A percentile compares a stretch with the other conserved stretches of the same genome.
Conservation (phyloP, 257 asterid genomes). For the Parsonsia alboflavescens region DNA sequence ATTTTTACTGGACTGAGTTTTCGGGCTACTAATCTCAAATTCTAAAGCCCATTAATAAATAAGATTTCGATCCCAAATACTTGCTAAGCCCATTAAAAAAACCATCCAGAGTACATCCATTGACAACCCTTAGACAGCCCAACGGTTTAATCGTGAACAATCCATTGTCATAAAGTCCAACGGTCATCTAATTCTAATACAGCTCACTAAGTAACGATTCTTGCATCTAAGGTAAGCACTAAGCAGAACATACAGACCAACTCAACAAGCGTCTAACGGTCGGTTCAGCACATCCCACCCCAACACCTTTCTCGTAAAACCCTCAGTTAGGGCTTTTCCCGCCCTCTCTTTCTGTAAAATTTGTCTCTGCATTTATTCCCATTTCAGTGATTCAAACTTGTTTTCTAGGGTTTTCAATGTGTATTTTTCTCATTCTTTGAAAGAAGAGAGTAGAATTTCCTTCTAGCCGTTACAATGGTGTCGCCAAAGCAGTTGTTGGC, state of each 20-base stretch:
- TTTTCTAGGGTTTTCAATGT: not conserved
- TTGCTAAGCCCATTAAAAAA: too few species aligned
- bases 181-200: too few species aligned
- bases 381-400: not conserved
- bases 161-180: too few species aligned
- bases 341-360: not conserved
- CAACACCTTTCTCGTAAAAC: not conserved
- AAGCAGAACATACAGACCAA: not conserved
- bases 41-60: too few species aligned
- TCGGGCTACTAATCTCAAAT: too few species aligned
- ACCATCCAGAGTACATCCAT: not conserved
- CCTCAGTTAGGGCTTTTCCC: constrained; percentile 10
- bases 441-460: not conserved
- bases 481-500: constrained; percentile 62
- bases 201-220: too few species aligned
- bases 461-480: constrained; percentile 39
- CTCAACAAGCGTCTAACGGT: not conserved
- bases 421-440: not conserved
- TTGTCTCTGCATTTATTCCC: not conserved
- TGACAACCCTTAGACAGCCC: too few species aligned
- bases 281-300: not conserved
- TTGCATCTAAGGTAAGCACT: too few species aligned
- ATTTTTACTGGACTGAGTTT: too few species aligned
- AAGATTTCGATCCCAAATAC: too few species aligned
- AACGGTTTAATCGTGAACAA: too few species aligned